phyloP scores from a whole-genome alignment of 257 asterid species.

The Cinchona pubescens region DNA sequence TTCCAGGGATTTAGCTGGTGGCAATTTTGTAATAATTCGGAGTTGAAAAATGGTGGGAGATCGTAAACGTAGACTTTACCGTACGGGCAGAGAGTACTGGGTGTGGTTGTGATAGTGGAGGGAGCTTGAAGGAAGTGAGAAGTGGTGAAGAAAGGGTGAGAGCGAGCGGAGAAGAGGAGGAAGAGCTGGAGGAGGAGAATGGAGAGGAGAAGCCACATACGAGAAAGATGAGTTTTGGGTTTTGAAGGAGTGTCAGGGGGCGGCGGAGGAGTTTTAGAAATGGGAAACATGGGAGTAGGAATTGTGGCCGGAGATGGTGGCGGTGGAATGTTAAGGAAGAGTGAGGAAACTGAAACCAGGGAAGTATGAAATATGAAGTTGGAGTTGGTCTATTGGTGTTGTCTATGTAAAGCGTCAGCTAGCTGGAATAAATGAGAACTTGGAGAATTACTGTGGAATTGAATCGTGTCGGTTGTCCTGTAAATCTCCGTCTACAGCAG shows the following conservation, averaged over 20 bases:
- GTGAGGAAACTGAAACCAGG: too few relatives aligned
- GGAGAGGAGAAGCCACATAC: conserved; percentile 27
- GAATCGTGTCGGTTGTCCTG: too few relatives aligned
- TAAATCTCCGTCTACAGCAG: too few relatives aligned
- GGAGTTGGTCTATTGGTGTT: too few relatives aligned
- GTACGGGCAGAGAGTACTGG: conserved; percentile 30
- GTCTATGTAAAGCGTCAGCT: too few relatives aligned
- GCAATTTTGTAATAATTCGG: conserved; percentile 49
- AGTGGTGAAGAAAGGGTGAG: conserved; percentile 10
- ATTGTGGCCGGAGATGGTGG: not conserved
- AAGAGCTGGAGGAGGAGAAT: conserved; percentile 31
- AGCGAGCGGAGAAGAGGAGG: conserved; percentile 26
- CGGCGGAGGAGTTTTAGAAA: conserved; percentile 14
- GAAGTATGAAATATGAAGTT: too few relatives aligned
- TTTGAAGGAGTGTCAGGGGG: conserved; percentile 8
- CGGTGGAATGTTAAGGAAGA: too few relatives aligned
- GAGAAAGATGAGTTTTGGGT: conserved; percentile 17
- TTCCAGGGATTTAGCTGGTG: conserved; percentile 53
- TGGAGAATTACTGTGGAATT: too few relatives aligned
- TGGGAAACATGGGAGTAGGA: conserved; percentile 21
- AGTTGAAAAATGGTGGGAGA: conserved; percentile 51
- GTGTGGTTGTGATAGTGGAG: not conserved
- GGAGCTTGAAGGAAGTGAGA: not conserved
- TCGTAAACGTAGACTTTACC: conserved; percentile 54
- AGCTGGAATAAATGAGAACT: too few relatives aligned